Percentiles rank a stretch among this genome's conserved stretches.
Evolutionary conservation across 129 eudicot species (phyloP).

Genomic region (Daucus carota): DNA sequence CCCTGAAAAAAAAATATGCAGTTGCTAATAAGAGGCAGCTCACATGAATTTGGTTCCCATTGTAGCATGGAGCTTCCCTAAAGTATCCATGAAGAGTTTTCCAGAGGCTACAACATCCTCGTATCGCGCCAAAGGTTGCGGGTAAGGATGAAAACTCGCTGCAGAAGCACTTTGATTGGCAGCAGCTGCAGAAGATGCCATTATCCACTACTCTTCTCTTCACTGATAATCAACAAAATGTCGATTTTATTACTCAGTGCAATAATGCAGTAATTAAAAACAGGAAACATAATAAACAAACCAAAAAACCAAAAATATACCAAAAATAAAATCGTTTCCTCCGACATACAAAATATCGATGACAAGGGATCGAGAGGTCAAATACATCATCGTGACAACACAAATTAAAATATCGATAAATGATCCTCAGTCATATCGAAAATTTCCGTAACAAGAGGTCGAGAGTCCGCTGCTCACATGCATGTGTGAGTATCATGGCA

Average conservation of each 20-base stretch:
- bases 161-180: slow-evolving; percentile 25
- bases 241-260: not conserved
- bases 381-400: slow-evolving; percentile 46
- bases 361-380: no score
- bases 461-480: not conserved
- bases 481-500: not conserved
- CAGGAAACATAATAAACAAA: slow-evolving; percentile 4
- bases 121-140: slow-evolving; percentile 55
- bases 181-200: slow-evolving; percentile 33
- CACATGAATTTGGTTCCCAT: slow-evolving; percentile 97
- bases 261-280: not conserved
- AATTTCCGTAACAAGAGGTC: not conserved
- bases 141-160: slow-evolving; percentile 32
- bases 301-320: not conserved
- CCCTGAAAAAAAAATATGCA: no score
- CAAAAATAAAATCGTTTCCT: no score
- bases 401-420: not conserved
- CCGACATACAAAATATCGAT: no score
- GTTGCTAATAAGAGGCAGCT: slow-evolving; percentile 14
- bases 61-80: slow-evolving; percentile 71
- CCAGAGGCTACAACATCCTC: slow-evolving; percentile 56
- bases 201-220: slow-evolving; percentile 1
- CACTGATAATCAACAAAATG: not conserved
- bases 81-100: slow-evolving; percentile 55
- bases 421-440: not conserved